These are phyloP conservation scores for Penicillium olsonii DNA, from an alignment of 2,329 filamentous ascomycete genomes.

Conservation along the genomic window DNA sequence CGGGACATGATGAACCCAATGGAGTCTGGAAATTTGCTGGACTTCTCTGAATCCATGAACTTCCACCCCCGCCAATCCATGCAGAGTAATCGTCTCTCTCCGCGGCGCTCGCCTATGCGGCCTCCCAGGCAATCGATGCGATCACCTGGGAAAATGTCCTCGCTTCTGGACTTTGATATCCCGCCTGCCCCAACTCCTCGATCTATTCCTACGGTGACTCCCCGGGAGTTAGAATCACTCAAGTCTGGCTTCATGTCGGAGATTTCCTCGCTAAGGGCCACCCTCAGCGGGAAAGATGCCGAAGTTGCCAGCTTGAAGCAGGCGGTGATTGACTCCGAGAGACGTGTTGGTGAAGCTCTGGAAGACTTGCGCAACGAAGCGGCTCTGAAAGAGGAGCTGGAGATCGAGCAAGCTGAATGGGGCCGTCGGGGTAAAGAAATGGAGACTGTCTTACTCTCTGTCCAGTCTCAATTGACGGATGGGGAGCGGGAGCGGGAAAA, in stretches of 20 bases:
- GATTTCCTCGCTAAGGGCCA: constrained; percentile 91
- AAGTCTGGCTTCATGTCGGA: constrained; percentile 90
- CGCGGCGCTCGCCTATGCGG: constrained; percentile 48
- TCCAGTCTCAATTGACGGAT: constrained; percentile 77
- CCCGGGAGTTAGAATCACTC: constrained; percentile 86
- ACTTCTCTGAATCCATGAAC: constrained; percentile 81
- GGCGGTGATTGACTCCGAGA: constrained; percentile 86
- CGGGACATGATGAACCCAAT: constrained; percentile 46
- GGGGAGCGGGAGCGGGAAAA: constrained; percentile 80
- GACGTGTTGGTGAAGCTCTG: constrained; percentile 81
- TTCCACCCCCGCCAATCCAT: constrained; percentile 53
- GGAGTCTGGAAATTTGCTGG: constrained; percentile 76
- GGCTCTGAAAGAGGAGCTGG: constrained; percentile 67
- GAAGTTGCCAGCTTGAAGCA: constrained; percentile 85
- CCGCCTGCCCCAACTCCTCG: constrained; percentile 91
- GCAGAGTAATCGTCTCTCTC: constrained; percentile 39
- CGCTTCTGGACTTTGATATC: constrained; percentile 86
- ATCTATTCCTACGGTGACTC: constrained; percentile 85
- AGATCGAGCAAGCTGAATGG: constrained; percentile 77
- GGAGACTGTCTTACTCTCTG: constrained; percentile 74
- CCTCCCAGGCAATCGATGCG: constrained; percentile 37
- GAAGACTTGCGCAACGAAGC: constrained; percentile 81
- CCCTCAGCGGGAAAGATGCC: constrained; percentile 87
- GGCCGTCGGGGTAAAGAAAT: constrained; percentile 83
- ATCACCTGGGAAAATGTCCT: constrained; percentile 56